Evolutionary conservation across 768 basidiomycete species (phyloP).

Genomic region (Suillus placidus): DNA sequence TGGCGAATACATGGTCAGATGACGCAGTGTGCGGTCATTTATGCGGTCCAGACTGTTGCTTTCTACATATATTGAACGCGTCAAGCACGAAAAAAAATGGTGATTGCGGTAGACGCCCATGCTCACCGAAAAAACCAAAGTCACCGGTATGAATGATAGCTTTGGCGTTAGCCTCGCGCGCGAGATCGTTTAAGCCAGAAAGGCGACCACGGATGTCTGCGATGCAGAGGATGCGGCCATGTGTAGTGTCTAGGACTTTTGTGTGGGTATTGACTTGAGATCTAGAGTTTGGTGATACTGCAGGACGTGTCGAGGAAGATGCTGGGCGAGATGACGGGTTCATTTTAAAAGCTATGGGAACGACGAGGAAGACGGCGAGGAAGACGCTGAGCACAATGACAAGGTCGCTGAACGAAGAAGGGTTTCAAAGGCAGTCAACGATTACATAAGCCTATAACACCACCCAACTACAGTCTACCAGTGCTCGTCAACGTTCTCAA

Average conservation of each 20-base stretch:
- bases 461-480: not conserved
- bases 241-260: slow-evolving; percentile 74
- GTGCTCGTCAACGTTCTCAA: not conserved
- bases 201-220: slow-evolving; percentile 92
- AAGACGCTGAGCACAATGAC: slow-evolving; percentile 12
- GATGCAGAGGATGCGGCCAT: slow-evolving; percentile 90
- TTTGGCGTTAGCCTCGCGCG: slow-evolving; percentile 83
- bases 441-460: slow-evolving; percentile 14
- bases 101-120: slow-evolving; percentile 8
- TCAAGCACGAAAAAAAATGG: slow-evolving; percentile 15
- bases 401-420: slow-evolving; percentile 12
- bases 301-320: slow-evolving; percentile 61
- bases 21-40: slow-evolving; percentile 93
- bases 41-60: slow-evolving; percentile 82
- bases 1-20: slow-evolving; percentile 95
- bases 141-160: slow-evolving; percentile 98
- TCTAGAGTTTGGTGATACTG: slow-evolving; percentile 57
- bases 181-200: slow-evolving; percentile 87
- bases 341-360: slow-evolving; percentile 42
- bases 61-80: slow-evolving; percentile 49
- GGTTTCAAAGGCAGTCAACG: not conserved
- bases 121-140: slow-evolving; percentile 95
- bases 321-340: slow-evolving; percentile 59
- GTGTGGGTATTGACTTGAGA: slow-evolving; percentile 70
- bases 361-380: slow-evolving; percentile 23